Evolutionary conservation across 495 filamentous ascomycete genomes (phyloP).

Genomic region (Hamigera avellanea): DNA sequence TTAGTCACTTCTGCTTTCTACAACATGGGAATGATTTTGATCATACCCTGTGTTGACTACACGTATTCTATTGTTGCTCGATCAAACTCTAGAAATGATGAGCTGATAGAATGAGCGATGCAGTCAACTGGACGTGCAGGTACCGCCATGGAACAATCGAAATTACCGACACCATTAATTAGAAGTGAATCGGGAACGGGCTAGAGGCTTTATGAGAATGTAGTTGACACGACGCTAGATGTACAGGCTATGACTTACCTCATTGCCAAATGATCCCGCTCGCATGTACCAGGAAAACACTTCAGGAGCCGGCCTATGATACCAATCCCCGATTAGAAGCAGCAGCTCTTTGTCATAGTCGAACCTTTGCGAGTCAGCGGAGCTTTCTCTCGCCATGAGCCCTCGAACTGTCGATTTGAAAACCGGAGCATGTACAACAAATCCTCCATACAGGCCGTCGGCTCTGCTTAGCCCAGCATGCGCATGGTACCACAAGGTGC

Average conservation of each 20-base stretch:
- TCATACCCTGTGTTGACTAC: constrained; percentile 31
- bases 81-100: constrained; percentile 14
- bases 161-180: constrained; percentile 37
- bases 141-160: constrained; percentile 37
- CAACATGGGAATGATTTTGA: not conserved
- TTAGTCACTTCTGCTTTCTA: not conserved
- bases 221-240: not conserved
- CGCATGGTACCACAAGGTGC: constrained; percentile 80
- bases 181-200: constrained; percentile 42
- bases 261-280: constrained; percentile 34
- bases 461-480: constrained; percentile 56
- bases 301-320: constrained; percentile 29
- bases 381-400: constrained; percentile 3
- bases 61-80: constrained; percentile 13
- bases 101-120: constrained; percentile 8
- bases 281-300: constrained; percentile 35
- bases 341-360: constrained; percentile 29
- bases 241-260: constrained; percentile 14
- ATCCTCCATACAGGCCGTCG: constrained; percentile 61
- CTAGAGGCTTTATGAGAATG: constrained; percentile 6
- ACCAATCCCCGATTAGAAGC: constrained; percentile 43
- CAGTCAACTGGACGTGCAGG: constrained; percentile 37
- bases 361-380: constrained; percentile 4
- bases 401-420: constrained; percentile 18
- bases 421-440: constrained; percentile 56